These are phyloP conservation scores for Peribolospora kevripleyi DNA, from an alignment of 768 basidiomycete genomes.

Conservation along the genomic window DNA sequence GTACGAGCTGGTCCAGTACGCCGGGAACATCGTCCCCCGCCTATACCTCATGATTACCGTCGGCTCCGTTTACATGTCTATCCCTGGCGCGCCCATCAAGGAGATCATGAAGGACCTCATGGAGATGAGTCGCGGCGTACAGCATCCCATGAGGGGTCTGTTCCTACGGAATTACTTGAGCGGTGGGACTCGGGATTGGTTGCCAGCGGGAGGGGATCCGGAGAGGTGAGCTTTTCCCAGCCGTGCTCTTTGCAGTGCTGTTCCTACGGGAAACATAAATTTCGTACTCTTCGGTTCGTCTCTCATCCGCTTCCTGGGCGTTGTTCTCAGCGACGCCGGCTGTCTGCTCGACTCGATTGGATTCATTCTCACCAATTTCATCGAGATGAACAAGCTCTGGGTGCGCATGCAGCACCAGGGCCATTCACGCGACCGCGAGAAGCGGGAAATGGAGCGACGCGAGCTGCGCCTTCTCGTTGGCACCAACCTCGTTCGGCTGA, in stretches of 20 bases:
- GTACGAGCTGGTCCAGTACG: slow-evolving; percentile 99
- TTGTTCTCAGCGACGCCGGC: slow-evolving; percentile 40
- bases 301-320: background rate
- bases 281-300: background rate
- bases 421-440: slow-evolving; percentile 87
- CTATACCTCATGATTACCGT: slow-evolving; percentile 93
- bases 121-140: slow-evolving; percentile 94
- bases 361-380: slow-evolving; percentile 93
- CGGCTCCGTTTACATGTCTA: slow-evolving; percentile 96
- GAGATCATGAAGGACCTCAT: slow-evolving; percentile 99
- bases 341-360: slow-evolving; percentile 84
- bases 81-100: slow-evolving; percentile 86
- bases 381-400: slow-evolving; percentile 99
- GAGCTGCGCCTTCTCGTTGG: slow-evolving; percentile 91
- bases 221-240: slow-evolving; percentile 31
- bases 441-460: slow-evolving; percentile 82
- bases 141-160: slow-evolving; percentile 87
- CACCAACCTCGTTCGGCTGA: slow-evolving; percentile 84
- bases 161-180: slow-evolving; percentile 91
- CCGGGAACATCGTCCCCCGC: slow-evolving; percentile 81
- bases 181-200: slow-evolving; percentile 81
- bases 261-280: background rate
- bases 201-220: slow-evolving; percentile 61
- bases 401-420: slow-evolving; percentile 94
- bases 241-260: background rate